phyloP scores from a whole-genome alignment of 2,329 filamentous ascomycete genomes.

The Aureobasidium sp. region DNA sequence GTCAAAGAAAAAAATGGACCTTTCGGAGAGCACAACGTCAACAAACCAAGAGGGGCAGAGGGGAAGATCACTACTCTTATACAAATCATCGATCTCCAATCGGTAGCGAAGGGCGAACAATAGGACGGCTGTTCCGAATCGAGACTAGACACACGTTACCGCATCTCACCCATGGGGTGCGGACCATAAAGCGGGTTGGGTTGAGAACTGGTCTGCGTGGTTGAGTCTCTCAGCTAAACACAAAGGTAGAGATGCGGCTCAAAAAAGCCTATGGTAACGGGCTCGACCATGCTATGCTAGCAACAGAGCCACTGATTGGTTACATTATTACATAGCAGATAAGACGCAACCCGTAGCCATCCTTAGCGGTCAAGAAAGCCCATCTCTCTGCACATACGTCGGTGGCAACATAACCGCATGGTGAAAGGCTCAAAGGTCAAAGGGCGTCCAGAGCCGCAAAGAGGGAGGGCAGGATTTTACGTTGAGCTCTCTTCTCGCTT shows the following conservation, averaged over 20 bases:
- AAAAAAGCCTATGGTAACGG: background rate
- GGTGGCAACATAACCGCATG: slow-evolving; percentile 10
- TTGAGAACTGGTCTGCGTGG: slow-evolving; percentile 8
- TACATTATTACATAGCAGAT: background rate
- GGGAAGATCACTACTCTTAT: slow-evolving; percentile 5
- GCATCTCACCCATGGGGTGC: slow-evolving; percentile 1
- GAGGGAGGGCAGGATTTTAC: background rate
- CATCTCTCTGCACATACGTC: slow-evolving; percentile 3
- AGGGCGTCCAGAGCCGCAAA: background rate
- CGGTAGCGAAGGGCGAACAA: background rate
- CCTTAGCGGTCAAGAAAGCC: background rate
- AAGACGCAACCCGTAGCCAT: background rate
- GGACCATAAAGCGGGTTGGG: background rate
- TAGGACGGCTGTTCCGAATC: background rate
- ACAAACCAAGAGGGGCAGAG: background rate
- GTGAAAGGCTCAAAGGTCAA: background rate
- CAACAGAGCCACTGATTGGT: background rate
- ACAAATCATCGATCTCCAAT: slow-evolving; percentile 3
- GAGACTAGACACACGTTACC: background rate
- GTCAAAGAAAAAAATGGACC: background rate
- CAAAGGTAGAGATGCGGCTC: slow-evolving; percentile 1
- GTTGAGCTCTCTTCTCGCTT: background rate
- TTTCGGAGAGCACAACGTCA: background rate
- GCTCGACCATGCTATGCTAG: background rate
- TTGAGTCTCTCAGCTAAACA: slow-evolving; percentile 1